Evolutionary conservation across 2,329 filamentous ascomycete species (phyloP).

Genomic region (Fusarium sulawesiense): DNA sequence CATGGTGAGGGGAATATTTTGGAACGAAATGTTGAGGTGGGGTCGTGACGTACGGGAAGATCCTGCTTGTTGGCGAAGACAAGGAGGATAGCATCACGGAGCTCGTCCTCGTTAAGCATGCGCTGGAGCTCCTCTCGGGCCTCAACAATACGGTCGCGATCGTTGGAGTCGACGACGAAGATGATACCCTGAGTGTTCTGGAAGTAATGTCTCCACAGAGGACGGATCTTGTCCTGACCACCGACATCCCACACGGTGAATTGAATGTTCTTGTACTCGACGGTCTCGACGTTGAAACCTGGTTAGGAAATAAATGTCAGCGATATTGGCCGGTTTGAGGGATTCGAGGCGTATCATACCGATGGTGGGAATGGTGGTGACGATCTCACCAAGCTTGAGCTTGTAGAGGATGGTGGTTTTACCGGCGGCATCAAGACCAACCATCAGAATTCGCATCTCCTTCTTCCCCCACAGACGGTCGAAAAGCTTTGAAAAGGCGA

Average conservation of each 20-base stretch:
- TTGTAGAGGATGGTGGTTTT: constrained; percentile 99
- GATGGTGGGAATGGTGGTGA: constrained; percentile 99
- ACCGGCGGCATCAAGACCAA: constrained; percentile 98
- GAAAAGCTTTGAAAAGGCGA: constrained; percentile 96
- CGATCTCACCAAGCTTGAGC: constrained; percentile 99
- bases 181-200: constrained; percentile 99
- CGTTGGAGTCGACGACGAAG: constrained; percentile 99
- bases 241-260: constrained; percentile 99
- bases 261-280: constrained; percentile 99
- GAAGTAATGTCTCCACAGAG: constrained; percentile 99
- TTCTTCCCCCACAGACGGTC: constrained; percentile 98
- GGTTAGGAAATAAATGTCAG: constrained; percentile 40
- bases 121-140: constrained; percentile 95
- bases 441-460: constrained; percentile 99
- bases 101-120: constrained; percentile 99
- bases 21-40: constrained; percentile 19
- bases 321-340: not conserved
- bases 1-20: constrained; percentile 13
- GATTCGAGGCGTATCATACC: constrained; percentile 63
- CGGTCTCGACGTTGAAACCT: constrained; percentile 99
- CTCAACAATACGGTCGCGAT: constrained; percentile 97
- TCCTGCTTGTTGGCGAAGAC: constrained; percentile 99
- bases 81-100: constrained; percentile 94
- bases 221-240: constrained; percentile 99
- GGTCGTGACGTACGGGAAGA: constrained; percentile 79